These are phyloP conservation scores for Aureobasidium zeae DNA, from an alignment of 2,329 filamentous ascomycete species.

Conservation along the genomic window DNA sequence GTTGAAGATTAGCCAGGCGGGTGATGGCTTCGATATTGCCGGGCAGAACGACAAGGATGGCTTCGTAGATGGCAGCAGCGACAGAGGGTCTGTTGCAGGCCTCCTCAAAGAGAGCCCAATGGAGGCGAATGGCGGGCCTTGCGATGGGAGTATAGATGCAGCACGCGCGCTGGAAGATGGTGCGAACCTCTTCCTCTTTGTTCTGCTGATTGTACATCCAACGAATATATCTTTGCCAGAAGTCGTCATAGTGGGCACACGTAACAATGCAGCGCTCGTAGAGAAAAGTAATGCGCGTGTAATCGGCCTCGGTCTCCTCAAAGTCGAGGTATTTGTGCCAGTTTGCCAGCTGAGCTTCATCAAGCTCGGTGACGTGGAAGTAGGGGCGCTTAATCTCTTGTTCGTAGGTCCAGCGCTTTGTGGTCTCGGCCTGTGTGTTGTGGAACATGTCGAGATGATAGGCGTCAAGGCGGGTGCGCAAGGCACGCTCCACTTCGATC, in stretches of 20 bases:
- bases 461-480: slow-evolving; percentile 69
- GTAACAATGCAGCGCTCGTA: slow-evolving; percentile 93
- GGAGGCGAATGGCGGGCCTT: slow-evolving; percentile 70
- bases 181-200: slow-evolving; percentile 82
- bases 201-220: slow-evolving; percentile 79
- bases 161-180: slow-evolving; percentile 81
- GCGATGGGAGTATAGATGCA: slow-evolving; percentile 81
- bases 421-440: slow-evolving; percentile 75
- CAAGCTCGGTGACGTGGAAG: slow-evolving; percentile 90
- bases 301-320: slow-evolving; percentile 77
- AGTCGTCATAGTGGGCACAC: slow-evolving; percentile 91
- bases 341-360: slow-evolving; percentile 72
- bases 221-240: slow-evolving; percentile 92
- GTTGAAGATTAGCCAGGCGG: slow-evolving; percentile 76
- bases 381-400: slow-evolving; percentile 92
- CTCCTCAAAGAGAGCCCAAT: slow-evolving; percentile 94
- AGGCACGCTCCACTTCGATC: slow-evolving; percentile 71
- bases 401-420: slow-evolving; percentile 90
- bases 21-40: slow-evolving; percentile 80
- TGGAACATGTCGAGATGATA: slow-evolving; percentile 75
- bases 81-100: slow-evolving; percentile 65
- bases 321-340: slow-evolving; percentile 97
- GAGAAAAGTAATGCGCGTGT: slow-evolving; percentile 64
- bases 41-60: slow-evolving; percentile 65
- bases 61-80: slow-evolving; percentile 74